phyloP scores from a whole-genome alignment of 352 stramenopile genomes.

The Globisporangium alternatum region DNA sequence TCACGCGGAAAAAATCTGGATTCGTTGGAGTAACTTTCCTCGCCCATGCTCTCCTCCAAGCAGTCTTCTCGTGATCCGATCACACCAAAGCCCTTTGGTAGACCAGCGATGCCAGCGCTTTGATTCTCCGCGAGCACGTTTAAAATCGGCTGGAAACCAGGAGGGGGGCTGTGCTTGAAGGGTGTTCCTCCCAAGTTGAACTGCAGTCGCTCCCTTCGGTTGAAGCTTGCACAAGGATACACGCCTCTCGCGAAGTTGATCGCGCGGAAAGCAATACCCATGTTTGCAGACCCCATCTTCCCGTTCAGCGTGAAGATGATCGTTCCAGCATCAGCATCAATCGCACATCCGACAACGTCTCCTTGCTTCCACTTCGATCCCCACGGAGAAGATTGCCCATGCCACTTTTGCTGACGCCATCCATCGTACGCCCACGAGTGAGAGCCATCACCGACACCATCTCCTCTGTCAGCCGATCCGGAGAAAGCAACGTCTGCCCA shows the following conservation, averaged over 20 bases:
- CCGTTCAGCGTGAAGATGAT: constrained; percentile 93
- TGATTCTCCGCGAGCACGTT: constrained; percentile 49
- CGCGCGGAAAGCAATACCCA: constrained; percentile 81
- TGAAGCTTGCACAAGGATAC: constrained; percentile 88
- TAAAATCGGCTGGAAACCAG: constrained; percentile 79
- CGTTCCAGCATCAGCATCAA: constrained; percentile 84
- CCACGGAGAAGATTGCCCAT: constrained; percentile 83
- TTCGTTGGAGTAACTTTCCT: constrained; percentile 82
- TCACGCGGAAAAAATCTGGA: constrained; percentile 78
- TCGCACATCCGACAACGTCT: constrained; percentile 88
- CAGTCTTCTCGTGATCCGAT: constrained; percentile 81
- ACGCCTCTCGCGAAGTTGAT: constrained; percentile 80
- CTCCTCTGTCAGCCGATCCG: constrained; percentile 80
- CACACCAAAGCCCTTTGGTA: constrained; percentile 69
- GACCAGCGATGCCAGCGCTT: constrained; percentile 32
- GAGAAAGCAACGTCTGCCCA: constrained; percentile 90
- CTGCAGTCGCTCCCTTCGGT: constrained; percentile 78
- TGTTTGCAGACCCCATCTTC: constrained; percentile 82
- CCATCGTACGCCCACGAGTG: constrained; percentile 94
- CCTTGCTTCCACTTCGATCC: constrained; percentile 90
- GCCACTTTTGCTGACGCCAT: constrained; percentile 91
- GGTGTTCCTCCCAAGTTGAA: constrained; percentile 84
- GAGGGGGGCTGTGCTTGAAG: constrained; percentile 74
- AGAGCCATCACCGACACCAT: constrained; percentile 90
- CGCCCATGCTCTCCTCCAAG: constrained; percentile 78